A percentile compares a stretch with the other conserved stretches of the same genome.
These are phyloP conservation scores for Pleoardoris graminearum DNA, from an alignment of 2,329 filamentous ascomycete genomes.

Conservation along the genomic window DNA sequence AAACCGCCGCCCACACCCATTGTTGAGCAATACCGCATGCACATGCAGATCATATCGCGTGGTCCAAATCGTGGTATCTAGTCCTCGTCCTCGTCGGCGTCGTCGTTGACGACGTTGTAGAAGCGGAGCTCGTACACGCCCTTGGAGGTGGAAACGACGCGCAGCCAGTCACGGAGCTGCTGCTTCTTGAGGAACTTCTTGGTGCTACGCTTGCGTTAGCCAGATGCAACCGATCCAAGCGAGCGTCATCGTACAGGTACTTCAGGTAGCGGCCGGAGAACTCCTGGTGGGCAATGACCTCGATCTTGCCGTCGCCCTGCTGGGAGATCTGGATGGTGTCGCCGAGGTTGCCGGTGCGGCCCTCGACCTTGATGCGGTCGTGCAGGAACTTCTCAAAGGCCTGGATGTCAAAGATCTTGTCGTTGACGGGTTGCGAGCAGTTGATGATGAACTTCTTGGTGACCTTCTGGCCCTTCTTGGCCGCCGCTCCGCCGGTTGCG, in stretches of 20 bases:
- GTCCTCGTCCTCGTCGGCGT: constrained; percentile 97
- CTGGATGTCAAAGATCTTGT: constrained; percentile 99
- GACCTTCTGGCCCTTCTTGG: constrained; percentile 66
- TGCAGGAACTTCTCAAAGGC: constrained; percentile 99
- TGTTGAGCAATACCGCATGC: constrained; percentile 24
- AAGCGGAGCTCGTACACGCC: constrained; percentile 99
- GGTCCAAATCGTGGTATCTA: constrained; percentile 59
- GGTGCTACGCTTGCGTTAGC: constrained; percentile 63
- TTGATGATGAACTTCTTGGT: constrained; percentile 99
- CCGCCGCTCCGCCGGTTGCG: constrained; percentile 49
- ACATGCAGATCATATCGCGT: constrained; percentile 23
- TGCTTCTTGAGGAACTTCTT: constrained; percentile 99
- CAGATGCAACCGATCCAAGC: constrained; percentile 17
- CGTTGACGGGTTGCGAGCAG: constrained; percentile 93
- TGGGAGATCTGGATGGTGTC: constrained; percentile 89
- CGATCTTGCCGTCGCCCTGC: constrained; percentile 94
- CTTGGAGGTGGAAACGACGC: constrained; percentile 96
- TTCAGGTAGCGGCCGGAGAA: constrained; percentile 99
- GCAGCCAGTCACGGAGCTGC: constrained; percentile 99
- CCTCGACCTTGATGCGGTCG: constrained; percentile 99
- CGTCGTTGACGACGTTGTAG: constrained; percentile 99
- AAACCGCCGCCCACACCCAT: constrained; percentile 23
- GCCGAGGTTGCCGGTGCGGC: constrained; percentile 96
- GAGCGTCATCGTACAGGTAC: constrained; percentile 78
- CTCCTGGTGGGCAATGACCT: constrained; percentile 95